A percentile compares a stretch with the other conserved stretches of the same genome.
Evolutionary conservation across 2,329 filamentous ascomycete species (phyloP).

Genomic region (Phyllosticta citriasiana): DNA sequence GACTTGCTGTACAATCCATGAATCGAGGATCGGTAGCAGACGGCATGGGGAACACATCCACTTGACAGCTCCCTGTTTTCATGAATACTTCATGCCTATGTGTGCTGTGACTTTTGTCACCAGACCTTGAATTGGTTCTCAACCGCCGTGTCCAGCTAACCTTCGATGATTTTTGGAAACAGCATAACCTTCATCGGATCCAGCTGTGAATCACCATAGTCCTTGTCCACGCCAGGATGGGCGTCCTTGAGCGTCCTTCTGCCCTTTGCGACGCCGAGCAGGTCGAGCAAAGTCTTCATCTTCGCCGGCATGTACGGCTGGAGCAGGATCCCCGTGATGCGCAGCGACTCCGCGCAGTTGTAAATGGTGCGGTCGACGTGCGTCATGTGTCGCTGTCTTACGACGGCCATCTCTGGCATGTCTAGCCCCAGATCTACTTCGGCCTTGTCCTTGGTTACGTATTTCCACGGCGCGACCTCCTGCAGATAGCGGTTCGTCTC

Average conservation of each 20-base stretch:
- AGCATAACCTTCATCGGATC: slow-evolving; percentile 36
- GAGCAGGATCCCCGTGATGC: slow-evolving; percentile 71
- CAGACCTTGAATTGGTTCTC: background rate
- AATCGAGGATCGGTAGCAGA: too few relatives aligned
- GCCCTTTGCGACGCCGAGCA: slow-evolving; percentile 58
- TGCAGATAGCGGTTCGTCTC: slow-evolving; percentile 56
- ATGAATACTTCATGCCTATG: too few relatives aligned
- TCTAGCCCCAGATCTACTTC: background rate
- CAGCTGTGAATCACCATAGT: slow-evolving; percentile 51
- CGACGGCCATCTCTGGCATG: background rate
- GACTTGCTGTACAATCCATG: too few relatives aligned
- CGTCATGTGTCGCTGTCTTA: slow-evolving; percentile 3
- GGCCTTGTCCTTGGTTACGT: slow-evolving; percentile 22
- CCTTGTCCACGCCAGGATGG: slow-evolving; percentile 50
- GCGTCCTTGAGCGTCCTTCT: slow-evolving; percentile 57
- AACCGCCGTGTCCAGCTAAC: background rate
- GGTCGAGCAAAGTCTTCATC: slow-evolving; percentile 60
- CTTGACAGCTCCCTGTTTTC: too few relatives aligned
- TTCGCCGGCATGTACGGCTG: slow-evolving; percentile 88
- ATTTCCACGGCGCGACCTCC: slow-evolving; percentile 57
- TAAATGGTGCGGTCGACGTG: slow-evolving; percentile 55
- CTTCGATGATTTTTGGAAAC: slow-evolving; percentile 34
- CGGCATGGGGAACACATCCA: too few relatives aligned
- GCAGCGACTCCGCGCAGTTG: slow-evolving; percentile 62
- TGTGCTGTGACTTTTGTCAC: too few relatives aligned